A percentile compares a stretch with the other conserved stretches of the same genome.
These are phyloP conservation scores for Camellia sinensis DNA, from an alignment of 148 eudicot species.

Conservation along the genomic window DNA sequence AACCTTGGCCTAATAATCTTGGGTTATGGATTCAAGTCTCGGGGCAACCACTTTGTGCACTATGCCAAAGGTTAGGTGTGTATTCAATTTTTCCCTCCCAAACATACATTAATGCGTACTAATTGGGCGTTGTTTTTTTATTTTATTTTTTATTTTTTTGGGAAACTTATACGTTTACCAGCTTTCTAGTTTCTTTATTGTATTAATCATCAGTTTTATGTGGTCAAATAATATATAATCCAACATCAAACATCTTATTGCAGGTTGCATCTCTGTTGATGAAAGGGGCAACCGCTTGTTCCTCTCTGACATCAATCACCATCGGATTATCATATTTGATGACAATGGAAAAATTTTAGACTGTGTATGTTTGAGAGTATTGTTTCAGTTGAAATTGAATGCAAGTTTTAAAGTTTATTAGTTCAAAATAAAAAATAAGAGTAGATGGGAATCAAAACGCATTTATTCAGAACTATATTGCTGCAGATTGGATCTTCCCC, in stretches of 20 bases:
- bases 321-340: conserved; percentile 69
- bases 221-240: background rate
- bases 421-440: background rate
- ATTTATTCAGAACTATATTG: conserved; percentile 28
- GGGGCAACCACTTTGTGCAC: too few relatives aligned
- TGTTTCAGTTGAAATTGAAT: background rate
- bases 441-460: conserved; percentile 18
- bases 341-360: conserved; percentile 71
- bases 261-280: conserved; percentile 89
- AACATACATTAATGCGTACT: too few relatives aligned
- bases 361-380: conserved; percentile 48
- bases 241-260: conserved; percentile 16
- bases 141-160: background rate
- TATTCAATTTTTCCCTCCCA: too few relatives aligned
- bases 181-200: background rate
- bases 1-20: too few relatives aligned
- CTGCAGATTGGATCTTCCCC: conserved; percentile 95
- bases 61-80: too few relatives aligned
- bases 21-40: too few relatives aligned
- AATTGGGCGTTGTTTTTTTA: too few relatives aligned
- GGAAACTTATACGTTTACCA: background rate
- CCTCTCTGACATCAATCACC: conserved; percentile 91
- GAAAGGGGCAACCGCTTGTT: conserved; percentile 57
- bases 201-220: background rate
- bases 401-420: background rate